These are phyloP conservation scores for Paramecium bursaria DNA, from an alignment of 73 alveolate genomes.

Conservation along the genomic window DNA sequence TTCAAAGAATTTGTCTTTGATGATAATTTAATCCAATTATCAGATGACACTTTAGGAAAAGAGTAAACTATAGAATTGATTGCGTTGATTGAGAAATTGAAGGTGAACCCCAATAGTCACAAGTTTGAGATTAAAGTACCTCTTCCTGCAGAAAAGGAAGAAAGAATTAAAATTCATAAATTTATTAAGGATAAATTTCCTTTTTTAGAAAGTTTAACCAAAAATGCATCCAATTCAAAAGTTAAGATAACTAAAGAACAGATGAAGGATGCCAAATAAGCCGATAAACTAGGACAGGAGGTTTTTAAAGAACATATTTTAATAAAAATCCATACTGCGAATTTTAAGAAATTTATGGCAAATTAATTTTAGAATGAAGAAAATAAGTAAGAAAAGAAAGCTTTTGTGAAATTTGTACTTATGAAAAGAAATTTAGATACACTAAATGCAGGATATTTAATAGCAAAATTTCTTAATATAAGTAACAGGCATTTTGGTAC, in stretches of 20 bases:
- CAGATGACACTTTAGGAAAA: constrained; percentile 68
- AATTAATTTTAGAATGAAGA: background rate
- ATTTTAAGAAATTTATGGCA: constrained; percentile 57
- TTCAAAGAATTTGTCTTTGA: constrained; percentile 43
- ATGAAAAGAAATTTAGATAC: constrained; percentile 92
- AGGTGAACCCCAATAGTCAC: constrained; percentile 73
- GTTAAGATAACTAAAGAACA: constrained; percentile 55
- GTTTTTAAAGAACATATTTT: constrained; percentile 60
- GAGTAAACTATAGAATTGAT: constrained; percentile 66
- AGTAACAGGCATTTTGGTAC: constrained; percentile 85
- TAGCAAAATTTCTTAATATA: constrained; percentile 85
- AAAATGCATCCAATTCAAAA: constrained; percentile 64
- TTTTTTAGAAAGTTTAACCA: constrained; percentile 79
- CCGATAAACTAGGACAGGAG: constrained; percentile 66
- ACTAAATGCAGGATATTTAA: constrained; percentile 86
- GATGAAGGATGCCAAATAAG: constrained; percentile 60
- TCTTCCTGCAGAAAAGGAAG: constrained; percentile 75
- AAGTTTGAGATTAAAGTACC: constrained; percentile 54
- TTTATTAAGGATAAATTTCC: constrained; percentile 74
- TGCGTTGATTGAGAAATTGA: constrained; percentile 69
- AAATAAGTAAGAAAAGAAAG: constrained; percentile 48
- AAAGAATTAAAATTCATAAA: constrained; percentile 72
- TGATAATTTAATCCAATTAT: constrained; percentile 66
- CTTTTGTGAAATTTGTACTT: constrained; percentile 80
- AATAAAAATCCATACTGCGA: constrained; percentile 35